Conservation (phyloP, 2,329 filamentous ascomycete genomes). For the Pyrenochaeta sp. region DNA sequence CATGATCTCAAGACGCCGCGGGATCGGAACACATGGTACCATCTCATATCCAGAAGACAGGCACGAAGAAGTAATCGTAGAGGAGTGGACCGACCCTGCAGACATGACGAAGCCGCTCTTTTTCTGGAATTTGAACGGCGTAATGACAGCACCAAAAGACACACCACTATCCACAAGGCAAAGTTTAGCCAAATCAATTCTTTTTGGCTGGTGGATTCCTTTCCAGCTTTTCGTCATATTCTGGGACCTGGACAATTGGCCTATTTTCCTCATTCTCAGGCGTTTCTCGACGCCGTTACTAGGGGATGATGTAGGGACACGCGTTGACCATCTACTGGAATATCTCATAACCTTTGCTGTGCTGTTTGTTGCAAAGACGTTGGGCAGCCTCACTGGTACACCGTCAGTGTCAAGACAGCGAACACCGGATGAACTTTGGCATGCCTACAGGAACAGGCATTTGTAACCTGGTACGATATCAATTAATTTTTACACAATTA, state of each 20-base stretch:
- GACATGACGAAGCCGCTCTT: constrained; percentile 59
- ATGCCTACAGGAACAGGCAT: constrained; percentile 1
- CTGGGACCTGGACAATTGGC: constrained; percentile 43
- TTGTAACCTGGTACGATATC: background rate
- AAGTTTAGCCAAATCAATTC: background rate
- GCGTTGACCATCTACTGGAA: background rate
- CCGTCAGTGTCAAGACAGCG: constrained; percentile 11
- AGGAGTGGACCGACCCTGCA: constrained; percentile 58
- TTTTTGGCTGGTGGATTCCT: constrained; percentile 24
- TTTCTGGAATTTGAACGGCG: constrained; percentile 60
- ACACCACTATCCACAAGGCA: background rate
- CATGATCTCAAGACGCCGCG: background rate
- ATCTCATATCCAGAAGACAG: constrained; percentile 13
- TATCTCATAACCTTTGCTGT: constrained; percentile 7
- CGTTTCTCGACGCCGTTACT: background rate
- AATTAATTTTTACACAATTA: background rate
- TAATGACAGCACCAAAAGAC: constrained; percentile 22
- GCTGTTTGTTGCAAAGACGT: constrained; percentile 3
- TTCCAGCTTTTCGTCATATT: constrained; percentile 40
- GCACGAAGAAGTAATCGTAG: constrained; percentile 51
- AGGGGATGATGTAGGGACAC: background rate
- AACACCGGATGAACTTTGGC: constrained; percentile 19
- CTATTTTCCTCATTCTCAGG: constrained; percentile 29
- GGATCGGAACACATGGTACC: background rate
- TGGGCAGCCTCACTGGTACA: constrained; percentile 6